Base-by-base conservation (phyloP, 371 early-diverging fungal species). In the Mortierella sp. region DNA sequence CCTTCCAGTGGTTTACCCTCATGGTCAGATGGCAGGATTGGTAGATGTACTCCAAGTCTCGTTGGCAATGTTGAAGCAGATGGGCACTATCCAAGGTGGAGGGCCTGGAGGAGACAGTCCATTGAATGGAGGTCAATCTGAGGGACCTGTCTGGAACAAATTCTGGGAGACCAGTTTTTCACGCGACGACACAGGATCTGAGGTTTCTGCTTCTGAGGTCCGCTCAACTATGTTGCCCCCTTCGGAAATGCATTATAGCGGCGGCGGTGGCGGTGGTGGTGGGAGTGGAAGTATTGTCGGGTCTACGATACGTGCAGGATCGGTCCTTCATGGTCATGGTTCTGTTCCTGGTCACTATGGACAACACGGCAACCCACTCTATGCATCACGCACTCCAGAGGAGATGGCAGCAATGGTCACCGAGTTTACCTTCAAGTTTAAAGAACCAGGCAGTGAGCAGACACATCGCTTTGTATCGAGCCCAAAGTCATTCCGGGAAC, bases 1-100 rank as follows among this genome's bases (percentile, higher is more conserved):
- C 74, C 85, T 96, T 28, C 96, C 96, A 1, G 91, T 96, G 0
- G 85, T 94, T 18, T 91, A 93, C 28, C 83, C 83, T 19, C 82
- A 82, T 21, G 82, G 81, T 37, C 84, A 83, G 45, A 82, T 90
- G 19, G 80, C 93, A 26, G 96, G 97, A 28, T 80, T 97, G 29
- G 92, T 96, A 3, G 97, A 97, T 77, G 95, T 96, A 18, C 81
- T 96, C 71, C 90, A 91, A 28, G 87, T 96, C 66, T 95, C 95
- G 43, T 91, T 92, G 68, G 86, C 85, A 7, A 86, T 86, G 19
- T 74, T 90, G 64, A 89, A 88, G 50, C 89, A 88, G 77, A 89
- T 89, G 84, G 81, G 51, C 48, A 62, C 25, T 26, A 66, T 59
- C 25, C 66, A 66, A 26, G 43, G 44, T 5, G 58, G 53, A 7